A percentile compares a stretch with the other conserved stretches of the same genome.
Conservation (phyloP, 257 asterid genomes). For the Anisodus tanguticus region DNA sequence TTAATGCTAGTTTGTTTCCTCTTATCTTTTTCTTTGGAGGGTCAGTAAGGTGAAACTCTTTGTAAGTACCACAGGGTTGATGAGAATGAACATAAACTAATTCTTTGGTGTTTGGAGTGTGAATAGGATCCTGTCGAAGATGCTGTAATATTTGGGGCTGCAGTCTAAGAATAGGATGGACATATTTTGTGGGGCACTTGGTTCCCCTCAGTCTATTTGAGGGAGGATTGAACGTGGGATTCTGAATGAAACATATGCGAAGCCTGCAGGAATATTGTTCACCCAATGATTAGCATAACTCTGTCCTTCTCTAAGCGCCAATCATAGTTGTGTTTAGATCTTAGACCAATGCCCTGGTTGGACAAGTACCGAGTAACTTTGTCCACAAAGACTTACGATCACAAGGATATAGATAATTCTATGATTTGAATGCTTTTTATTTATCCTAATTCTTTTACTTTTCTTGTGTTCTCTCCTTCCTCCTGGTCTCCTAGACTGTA, state of each 20-base stretch:
- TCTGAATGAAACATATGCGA: background rate
- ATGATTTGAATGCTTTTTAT: background rate
- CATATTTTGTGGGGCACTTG: background rate
- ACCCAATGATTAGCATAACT: background rate
- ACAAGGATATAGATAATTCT: background rate
- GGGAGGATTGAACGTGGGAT: background rate
- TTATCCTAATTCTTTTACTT: background rate
- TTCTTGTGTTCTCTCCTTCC: background rate
- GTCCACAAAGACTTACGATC: background rate
- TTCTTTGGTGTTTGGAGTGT: background rate
- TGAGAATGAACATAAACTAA: background rate
- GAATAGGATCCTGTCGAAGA: background rate
- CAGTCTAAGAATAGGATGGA: background rate
- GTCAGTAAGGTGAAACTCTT: background rate
- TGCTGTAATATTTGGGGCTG: background rate
- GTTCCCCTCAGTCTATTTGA: background rate
- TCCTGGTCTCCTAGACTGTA: background rate
- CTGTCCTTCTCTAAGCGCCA: background rate
- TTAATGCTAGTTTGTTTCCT: background rate
- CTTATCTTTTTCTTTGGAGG: background rate
- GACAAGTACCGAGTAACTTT: too few relatives aligned
- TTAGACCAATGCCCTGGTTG: background rate
- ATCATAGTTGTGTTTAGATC: background rate
- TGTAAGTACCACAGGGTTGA: background rate
- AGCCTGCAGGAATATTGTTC: background rate